Evolutionary conservation across 441 rosid species (phyloP).

Genomic region (Raphanus hybrid): DNA sequence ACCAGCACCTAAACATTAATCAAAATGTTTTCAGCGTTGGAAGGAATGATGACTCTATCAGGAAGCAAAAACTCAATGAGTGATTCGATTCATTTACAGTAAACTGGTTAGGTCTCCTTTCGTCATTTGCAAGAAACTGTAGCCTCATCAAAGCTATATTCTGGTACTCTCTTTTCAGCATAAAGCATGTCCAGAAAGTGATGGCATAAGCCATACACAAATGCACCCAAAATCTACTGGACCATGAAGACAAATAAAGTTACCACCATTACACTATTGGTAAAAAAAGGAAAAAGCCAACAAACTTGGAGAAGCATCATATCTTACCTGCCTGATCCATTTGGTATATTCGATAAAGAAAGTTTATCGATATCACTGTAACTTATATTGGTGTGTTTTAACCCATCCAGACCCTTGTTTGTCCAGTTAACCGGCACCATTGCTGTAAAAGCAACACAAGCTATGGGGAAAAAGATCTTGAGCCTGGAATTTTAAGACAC

Average conservation of each 20-base stretch:
- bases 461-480: constrained; percentile 85
- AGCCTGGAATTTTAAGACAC: constrained; percentile 57
- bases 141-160: constrained; percentile 81
- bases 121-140: constrained; percentile 83
- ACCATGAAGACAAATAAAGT: neutral
- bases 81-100: constrained; percentile 58
- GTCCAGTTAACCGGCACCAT: constrained; percentile 91
- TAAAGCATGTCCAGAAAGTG: constrained; percentile 93
- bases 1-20: constrained; percentile 72
- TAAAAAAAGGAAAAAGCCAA: constrained; percentile 3
- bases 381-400: constrained; percentile 49
- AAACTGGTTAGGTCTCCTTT: constrained; percentile 86
- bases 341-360: constrained; percentile 85
- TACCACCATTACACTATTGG: neutral
- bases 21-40: constrained; percentile 7
- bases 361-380: constrained; percentile 86
- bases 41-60: neutral
- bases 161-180: constrained; percentile 81
- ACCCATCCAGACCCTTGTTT: constrained; percentile 55
- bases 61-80: neutral
- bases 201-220: constrained; percentile 83
- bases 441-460: constrained; percentile 75
- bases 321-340: constrained; percentile 65
- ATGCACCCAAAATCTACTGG: constrained; percentile 85
- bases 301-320: too few relatives aligned